Percentiles rank a stretch among this genome's conserved stretches.
Conservation (phyloP, 2,329 filamentous ascomycete genomes). For the Alternaria conjuncta region DNA sequence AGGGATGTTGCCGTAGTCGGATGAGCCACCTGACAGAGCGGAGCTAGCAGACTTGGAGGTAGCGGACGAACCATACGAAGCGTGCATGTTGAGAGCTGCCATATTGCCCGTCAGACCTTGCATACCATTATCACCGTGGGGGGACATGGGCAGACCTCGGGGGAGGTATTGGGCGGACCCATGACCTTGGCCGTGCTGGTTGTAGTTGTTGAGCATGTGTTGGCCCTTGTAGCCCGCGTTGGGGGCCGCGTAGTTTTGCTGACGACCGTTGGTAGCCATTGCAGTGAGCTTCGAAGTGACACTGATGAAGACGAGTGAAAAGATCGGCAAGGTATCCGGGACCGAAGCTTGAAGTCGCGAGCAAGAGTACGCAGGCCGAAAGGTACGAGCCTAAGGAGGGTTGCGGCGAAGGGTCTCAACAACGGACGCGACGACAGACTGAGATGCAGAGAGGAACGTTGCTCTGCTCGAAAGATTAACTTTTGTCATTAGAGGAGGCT, state of each 20-base stretch:
- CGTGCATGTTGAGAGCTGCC: constrained; percentile 46
- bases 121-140: constrained; percentile 39
- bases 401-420: constrained; percentile 22
- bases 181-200: constrained; percentile 36
- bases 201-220: constrained; percentile 40
- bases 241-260: constrained; percentile 36
- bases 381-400: constrained; percentile 10
- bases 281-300: constrained; percentile 5
- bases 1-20: constrained; percentile 43
- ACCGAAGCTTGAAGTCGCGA: constrained; percentile 1
- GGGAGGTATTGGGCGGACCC: constrained; percentile 43
- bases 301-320: constrained; percentile 2
- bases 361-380: constrained; percentile 11
- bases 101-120: constrained; percentile 44
- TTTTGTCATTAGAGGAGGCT: background rate
- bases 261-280: constrained; percentile 43
- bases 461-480: constrained; percentile 30
- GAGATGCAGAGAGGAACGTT: constrained; percentile 43
- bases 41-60: constrained; percentile 42
- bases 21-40: constrained; percentile 39
- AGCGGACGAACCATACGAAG: constrained; percentile 40
- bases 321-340: background rate
- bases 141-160: constrained; percentile 44
- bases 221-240: constrained; percentile 40
- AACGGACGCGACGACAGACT: constrained; percentile 23